A percentile compares a stretch with the other conserved stretches of the same genome.
phyloP scores from a whole-genome alignment of 768 basidiomycete genomes.

The Termitomyces sp. region DNA sequence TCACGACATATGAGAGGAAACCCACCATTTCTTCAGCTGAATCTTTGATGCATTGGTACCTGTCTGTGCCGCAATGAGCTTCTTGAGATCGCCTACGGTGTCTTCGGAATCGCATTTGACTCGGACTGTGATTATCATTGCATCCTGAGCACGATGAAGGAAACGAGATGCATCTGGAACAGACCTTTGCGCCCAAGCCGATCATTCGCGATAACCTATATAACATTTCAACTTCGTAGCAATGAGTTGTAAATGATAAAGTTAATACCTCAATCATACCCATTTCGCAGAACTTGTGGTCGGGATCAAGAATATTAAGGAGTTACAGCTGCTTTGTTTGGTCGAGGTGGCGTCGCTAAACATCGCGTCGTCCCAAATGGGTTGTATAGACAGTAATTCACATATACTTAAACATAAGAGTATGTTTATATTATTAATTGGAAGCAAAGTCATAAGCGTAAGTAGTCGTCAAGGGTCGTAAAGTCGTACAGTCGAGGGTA shows the following conservation, averaged over 20 bases:
- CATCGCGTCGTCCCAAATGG: conserved; percentile 6
- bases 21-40: conserved; percentile 93
- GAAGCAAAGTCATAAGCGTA: background rate
- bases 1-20: conserved; percentile 1
- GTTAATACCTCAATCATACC: conserved; percentile 40
- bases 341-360: background rate
- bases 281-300: conserved; percentile 4
- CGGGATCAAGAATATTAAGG: background rate
- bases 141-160: background rate
- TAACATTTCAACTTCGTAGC: background rate
- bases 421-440: background rate
- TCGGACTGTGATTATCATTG: conserved; percentile 55
- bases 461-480: background rate
- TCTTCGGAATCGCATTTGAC: conserved; percentile 95
- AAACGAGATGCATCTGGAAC: background rate
- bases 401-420: background rate
- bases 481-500: background rate
- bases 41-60: conserved; percentile 87
- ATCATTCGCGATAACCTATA: conserved; percentile 90
- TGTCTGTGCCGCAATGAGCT: conserved; percentile 93
- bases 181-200: conserved; percentile 90
- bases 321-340: background rate
- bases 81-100: conserved; percentile 96
- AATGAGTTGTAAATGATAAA: background rate
- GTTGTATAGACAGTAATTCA: background rate